A percentile compares a stretch with the other conserved stretches of the same genome.
These are phyloP conservation scores for Sindora glabra DNA, from an alignment of 306 rosid genomes.

Conservation along the genomic window DNA sequence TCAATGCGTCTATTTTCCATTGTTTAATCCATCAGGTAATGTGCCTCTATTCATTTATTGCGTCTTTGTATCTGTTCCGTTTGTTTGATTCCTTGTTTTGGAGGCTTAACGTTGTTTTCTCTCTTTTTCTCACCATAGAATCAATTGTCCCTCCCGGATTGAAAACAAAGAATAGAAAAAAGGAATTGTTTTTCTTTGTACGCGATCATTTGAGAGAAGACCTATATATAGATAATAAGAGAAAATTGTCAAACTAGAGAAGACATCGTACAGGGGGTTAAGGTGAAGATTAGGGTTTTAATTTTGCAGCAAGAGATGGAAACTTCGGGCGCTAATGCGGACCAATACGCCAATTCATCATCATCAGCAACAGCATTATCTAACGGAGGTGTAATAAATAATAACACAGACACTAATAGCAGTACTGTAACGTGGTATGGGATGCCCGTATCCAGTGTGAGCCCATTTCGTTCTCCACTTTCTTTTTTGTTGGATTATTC, in stretches of 20 bases:
- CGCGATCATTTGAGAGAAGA: not conserved
- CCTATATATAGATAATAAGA: not conserved
- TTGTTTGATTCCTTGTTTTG: not conserved
- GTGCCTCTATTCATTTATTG: not conserved
- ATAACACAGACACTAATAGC: not conserved
- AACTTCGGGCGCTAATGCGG: conserved; percentile 21
- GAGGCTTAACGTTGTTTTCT: not conserved
- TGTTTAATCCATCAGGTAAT: not conserved
- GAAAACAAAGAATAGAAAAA: not conserved
- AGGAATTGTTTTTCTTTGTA: not conserved
- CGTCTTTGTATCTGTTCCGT: not conserved
- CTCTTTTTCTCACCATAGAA: not conserved
- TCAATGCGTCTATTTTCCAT: not conserved
- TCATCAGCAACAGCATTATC: too few relatives aligned
- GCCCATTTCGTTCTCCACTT: conserved; percentile 41
- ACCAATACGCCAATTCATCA: conserved; percentile 18
- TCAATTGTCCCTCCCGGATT: not conserved
- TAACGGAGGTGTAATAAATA: conserved; percentile 1
- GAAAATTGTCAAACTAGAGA: too few relatives aligned
- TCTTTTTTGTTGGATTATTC: conserved; percentile 56
- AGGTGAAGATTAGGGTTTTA: conserved; percentile 22
- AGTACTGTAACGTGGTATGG: conserved; percentile 18
- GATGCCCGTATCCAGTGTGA: conserved; percentile 35
- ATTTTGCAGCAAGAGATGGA: conserved; percentile 24
- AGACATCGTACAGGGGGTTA: not conserved